Percentiles rank a stretch among this genome's conserved stretches.
Evolutionary conservation across 2,329 filamentous ascomycete genomes (phyloP).

Genomic region (Cercospora beticola): DNA sequence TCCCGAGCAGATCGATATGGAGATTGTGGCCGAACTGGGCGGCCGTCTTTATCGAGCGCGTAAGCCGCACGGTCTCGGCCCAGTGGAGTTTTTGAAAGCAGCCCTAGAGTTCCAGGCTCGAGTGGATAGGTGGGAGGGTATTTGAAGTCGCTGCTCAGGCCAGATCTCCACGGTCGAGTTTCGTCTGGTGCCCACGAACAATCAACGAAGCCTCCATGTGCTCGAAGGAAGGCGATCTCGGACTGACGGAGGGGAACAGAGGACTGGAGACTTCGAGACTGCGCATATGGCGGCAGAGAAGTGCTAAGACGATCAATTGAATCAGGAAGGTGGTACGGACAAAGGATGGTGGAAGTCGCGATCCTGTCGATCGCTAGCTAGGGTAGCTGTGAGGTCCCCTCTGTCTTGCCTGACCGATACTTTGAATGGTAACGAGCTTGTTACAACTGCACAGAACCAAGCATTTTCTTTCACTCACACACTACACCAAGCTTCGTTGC

Average conservation of each 20-base stretch:
- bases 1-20: background rate
- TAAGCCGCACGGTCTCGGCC: background rate
- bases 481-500: background rate
- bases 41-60: background rate
- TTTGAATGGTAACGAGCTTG: background rate
- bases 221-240: background rate
- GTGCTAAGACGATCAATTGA: background rate
- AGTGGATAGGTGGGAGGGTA: background rate
- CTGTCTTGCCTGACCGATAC: background rate
- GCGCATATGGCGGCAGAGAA: background rate
- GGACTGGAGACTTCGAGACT: background rate
- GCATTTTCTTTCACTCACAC: background rate
- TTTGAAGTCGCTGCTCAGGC: background rate
- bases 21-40: background rate
- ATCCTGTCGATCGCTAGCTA: background rate
- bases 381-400: background rate
- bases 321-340: background rate
- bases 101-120: background rate
- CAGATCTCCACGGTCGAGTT: background rate
- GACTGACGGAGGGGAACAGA: background rate
- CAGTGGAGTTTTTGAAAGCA: background rate
- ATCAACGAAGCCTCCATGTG: background rate
- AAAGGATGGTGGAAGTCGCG: background rate
- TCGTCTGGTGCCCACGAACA: background rate
- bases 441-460: background rate